Percentiles rank a stretch among this genome's conserved stretches.
These are phyloP conservation scores for Protomyces inundatus DNA, from an alignment of 1,139 yeast genomes.

Conservation along the genomic window DNA sequence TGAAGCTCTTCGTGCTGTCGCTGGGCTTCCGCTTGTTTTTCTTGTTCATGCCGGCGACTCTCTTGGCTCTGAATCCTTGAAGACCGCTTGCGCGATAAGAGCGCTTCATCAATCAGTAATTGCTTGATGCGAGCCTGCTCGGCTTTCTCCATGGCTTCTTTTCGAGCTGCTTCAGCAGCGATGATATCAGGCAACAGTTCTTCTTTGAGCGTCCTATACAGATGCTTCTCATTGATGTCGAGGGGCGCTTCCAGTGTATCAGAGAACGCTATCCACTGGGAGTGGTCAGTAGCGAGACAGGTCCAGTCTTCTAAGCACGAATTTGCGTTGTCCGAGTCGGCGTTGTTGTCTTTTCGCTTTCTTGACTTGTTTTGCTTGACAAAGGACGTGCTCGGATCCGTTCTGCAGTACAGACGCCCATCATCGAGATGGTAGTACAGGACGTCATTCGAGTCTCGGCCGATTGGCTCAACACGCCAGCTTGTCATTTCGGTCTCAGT, in stretches of 20 bases:
- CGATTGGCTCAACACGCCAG: slow-evolving; percentile 18
- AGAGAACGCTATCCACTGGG: slow-evolving; percentile 6
- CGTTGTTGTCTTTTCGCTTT: neutral
- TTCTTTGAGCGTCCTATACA: neutral
- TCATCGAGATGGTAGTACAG: slow-evolving; percentile 14
- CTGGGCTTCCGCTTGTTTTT: slow-evolving; percentile 4
- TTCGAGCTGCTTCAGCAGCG: slow-evolving; percentile 1
- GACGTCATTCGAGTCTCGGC: slow-evolving; percentile 3
- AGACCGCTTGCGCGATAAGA: slow-evolving; percentile 19
- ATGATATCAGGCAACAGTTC: slow-evolving; percentile 7
- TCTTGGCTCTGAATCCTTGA: slow-evolving; percentile 12
- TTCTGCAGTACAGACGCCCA: slow-evolving; percentile 13
- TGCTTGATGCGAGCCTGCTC: slow-evolving; percentile 11
- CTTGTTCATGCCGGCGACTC: slow-evolving; percentile 7
- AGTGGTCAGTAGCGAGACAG: slow-evolving; percentile 7
- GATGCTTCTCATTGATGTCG: neutral
- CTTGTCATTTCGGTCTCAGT: slow-evolving; percentile 10
- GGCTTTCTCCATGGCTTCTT: neutral
- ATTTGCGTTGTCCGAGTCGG: neutral
- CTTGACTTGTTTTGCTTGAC: neutral
- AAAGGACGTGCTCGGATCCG: neutral
- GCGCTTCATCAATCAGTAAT: neutral
- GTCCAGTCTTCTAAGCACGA: slow-evolving; percentile 7
- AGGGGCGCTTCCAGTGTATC: neutral
- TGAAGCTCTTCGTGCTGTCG: neutral